Evolutionary conservation across 2,329 filamentous ascomycete species (phyloP).

Genomic region (Periconia macrospinosa): DNA sequence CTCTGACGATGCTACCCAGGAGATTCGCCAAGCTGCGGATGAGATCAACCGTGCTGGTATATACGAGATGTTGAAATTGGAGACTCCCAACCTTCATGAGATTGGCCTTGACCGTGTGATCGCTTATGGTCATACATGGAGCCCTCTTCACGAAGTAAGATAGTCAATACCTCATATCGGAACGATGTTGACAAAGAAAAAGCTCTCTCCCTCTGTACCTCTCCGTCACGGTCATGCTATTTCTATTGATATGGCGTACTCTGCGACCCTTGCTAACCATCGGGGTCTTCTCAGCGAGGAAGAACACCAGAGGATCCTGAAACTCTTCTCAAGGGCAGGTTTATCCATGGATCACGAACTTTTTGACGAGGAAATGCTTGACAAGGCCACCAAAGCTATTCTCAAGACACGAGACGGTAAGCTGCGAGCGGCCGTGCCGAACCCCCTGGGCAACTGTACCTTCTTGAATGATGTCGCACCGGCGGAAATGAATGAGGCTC

Average conservation of each 20-base stretch:
- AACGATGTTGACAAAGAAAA: not conserved
- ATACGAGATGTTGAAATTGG: slow-evolving; percentile 72
- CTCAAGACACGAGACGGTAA: slow-evolving; percentile 71
- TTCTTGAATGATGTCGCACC: slow-evolving; percentile 69
- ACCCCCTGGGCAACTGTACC: slow-evolving; percentile 65
- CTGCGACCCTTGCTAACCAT: slow-evolving; percentile 66
- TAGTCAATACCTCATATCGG: not conserved
- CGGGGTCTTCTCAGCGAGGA: slow-evolving; percentile 62
- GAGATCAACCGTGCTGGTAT: slow-evolving; percentile 70
- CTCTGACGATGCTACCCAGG: slow-evolving; percentile 56
- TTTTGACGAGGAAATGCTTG: slow-evolving; percentile 67
- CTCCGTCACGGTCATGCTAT: slow-evolving; percentile 75
- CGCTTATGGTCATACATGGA: slow-evolving; percentile 76
- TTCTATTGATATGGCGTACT: slow-evolving; percentile 76
- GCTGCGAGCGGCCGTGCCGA: slow-evolving; percentile 69
- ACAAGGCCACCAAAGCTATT: slow-evolving; percentile 68
- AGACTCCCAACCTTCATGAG: slow-evolving; percentile 74
- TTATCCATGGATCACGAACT: slow-evolving; percentile 71
- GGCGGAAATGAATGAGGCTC: slow-evolving; percentile 63
- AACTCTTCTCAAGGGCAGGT: slow-evolving; percentile 69
- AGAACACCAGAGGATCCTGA: slow-evolving; percentile 65
- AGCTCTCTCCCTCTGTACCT: slow-evolving; percentile 68
- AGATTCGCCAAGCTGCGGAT: slow-evolving; percentile 65
- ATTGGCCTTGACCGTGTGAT: slow-evolving; percentile 73
- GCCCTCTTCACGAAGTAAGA: slow-evolving; percentile 62